A percentile compares a stretch with the other conserved stretches of the same genome.
Evolutionary conservation across 495 filamentous ascomycete genomes (phyloP).

Genomic region (Trichoderma asperelloides): DNA sequence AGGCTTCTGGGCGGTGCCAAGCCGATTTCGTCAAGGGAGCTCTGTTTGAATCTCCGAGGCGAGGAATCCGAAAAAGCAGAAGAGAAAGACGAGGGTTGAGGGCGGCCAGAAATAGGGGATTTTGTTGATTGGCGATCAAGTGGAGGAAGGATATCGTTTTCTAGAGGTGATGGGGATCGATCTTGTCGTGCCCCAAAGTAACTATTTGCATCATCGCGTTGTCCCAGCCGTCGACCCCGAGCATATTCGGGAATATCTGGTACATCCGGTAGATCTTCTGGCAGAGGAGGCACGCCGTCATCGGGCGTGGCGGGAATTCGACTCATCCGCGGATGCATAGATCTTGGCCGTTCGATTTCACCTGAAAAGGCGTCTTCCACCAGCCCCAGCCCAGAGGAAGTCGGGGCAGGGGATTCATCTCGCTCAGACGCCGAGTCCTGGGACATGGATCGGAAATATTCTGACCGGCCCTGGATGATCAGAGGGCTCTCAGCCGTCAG

Average conservation of each 20-base stretch:
- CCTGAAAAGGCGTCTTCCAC: conserved; percentile 43
- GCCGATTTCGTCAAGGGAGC: conserved; percentile 29
- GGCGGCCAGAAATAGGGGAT: conserved; percentile 16
- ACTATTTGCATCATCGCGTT: conserved; percentile 21
- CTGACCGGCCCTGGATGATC: conserved; percentile 59
- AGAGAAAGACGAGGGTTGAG: neutral
- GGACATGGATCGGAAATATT: conserved; percentile 60
- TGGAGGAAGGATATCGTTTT: conserved; percentile 10
- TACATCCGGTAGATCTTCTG: neutral
- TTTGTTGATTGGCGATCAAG: conserved; percentile 17
- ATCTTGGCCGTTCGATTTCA: conserved; percentile 51
- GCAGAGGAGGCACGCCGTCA: conserved; percentile 26
- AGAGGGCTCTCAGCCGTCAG: conserved; percentile 63
- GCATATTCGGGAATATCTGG: conserved; percentile 1
- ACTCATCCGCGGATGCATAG: conserved; percentile 66
- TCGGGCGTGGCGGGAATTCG: conserved; percentile 48
- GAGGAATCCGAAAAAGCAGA: neutral
- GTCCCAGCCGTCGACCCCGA: conserved; percentile 24
- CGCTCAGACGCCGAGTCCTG: conserved; percentile 35
- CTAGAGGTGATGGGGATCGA: conserved; percentile 32
- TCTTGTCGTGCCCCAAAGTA: conserved; percentile 35
- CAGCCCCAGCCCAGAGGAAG: conserved; percentile 33
- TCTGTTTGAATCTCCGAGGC: conserved; percentile 31
- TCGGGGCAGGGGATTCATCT: conserved; percentile 21
- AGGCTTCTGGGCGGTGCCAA: conserved; percentile 36